Conservation (phyloP, 352 stramenopile species). For the Globisporangium abappressorium region DNA sequence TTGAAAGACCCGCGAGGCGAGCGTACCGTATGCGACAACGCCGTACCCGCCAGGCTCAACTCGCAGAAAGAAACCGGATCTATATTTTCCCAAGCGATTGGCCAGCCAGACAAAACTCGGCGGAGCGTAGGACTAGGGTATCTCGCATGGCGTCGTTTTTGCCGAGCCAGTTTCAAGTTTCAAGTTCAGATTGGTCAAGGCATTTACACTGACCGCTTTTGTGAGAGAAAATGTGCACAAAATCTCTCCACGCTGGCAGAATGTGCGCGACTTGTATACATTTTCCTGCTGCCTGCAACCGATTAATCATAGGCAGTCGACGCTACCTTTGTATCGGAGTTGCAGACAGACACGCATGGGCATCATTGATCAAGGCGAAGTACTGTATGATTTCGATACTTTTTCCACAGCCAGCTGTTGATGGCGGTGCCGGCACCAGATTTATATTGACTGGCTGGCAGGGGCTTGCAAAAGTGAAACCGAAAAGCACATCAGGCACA, state of each 20-base stretch:
- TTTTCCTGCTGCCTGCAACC: background rate
- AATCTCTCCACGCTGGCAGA: background rate
- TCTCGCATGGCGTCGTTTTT: background rate
- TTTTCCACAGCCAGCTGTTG: background rate
- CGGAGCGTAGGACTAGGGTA: background rate
- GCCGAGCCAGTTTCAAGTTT: background rate
- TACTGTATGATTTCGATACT: background rate
- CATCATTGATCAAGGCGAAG: background rate
- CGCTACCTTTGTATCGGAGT: background rate
- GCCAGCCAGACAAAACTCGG: background rate
- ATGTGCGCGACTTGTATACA: no score
- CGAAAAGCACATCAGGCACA: background rate
- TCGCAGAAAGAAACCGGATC: background rate
- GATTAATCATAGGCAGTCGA: background rate
- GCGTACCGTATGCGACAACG: conserved; percentile 1
- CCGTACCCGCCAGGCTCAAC: background rate
- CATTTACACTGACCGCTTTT: background rate
- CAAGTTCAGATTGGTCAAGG: no score
- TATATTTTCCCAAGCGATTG: background rate
- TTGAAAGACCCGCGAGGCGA: background rate
- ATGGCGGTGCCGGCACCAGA: background rate
- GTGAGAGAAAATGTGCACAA: background rate
- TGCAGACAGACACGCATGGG: background rate
- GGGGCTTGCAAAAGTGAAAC: background rate
- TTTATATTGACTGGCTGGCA: conserved; percentile 1